phyloP scores from a whole-genome alignment of 495 filamentous ascomycete species.

The Aspergillus taichungensis region DNA sequence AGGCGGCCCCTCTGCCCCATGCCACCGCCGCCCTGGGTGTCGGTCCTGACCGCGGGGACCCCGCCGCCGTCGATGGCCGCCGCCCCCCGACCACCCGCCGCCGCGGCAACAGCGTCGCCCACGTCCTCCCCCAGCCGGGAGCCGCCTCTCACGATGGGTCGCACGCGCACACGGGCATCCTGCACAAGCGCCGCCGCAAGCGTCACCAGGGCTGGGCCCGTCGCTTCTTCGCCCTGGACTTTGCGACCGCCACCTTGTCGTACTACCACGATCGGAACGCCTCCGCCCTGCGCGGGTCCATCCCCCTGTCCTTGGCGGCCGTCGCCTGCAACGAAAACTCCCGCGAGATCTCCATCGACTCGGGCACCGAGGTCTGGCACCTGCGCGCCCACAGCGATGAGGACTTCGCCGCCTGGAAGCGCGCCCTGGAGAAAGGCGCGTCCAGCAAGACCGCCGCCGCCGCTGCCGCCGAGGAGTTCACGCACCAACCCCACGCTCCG shows the following conservation, averaged over 20 bases:
- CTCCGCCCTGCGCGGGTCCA: constrained; percentile 79
- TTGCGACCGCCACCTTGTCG: constrained; percentile 78
- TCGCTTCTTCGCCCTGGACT: constrained; percentile 92
- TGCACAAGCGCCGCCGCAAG: constrained; percentile 87
- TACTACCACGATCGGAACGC: constrained; percentile 94
- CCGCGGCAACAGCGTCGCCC: constrained; percentile 26
- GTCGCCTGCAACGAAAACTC: constrained; percentile 79
- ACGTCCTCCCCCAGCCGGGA: constrained; percentile 18
- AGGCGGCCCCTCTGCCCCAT: constrained; percentile 57
- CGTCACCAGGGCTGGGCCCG: constrained; percentile 87
- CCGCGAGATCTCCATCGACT: constrained; percentile 92
- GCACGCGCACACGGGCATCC: constrained; percentile 60
- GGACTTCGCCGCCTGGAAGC: constrained; percentile 82
- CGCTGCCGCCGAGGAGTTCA: constrained; percentile 12
- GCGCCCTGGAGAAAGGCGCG: constrained; percentile 76
- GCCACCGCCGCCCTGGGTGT: constrained; percentile 40
- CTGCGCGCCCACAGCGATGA: constrained; percentile 70
- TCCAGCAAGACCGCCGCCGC: constrained; percentile 31
- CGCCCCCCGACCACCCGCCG: constrained; percentile 21
- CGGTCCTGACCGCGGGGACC: constrained; percentile 21
- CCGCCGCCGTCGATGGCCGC: constrained; percentile 11
- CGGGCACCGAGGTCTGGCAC: constrained; percentile 95
- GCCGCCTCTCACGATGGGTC: constrained; percentile 15
- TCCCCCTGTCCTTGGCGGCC: constrained; percentile 83
- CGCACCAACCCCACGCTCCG: constrained; percentile 7